phyloP scores from a whole-genome alignment of 805 yeast genomes.

The Yamadazyma paraphyllophila region DNA sequence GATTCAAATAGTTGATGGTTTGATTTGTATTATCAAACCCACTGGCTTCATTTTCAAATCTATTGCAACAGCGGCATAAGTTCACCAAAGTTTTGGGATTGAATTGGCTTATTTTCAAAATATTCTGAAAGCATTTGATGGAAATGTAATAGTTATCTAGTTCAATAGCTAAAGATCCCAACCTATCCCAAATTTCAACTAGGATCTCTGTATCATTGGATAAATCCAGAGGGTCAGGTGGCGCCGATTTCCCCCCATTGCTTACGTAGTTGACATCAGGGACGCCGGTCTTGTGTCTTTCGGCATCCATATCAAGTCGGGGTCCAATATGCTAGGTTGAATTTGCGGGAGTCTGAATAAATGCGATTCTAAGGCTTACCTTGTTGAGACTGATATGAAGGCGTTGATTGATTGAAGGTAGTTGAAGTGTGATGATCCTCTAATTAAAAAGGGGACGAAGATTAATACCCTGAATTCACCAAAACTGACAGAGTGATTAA shows the following conservation, averaged over 20 bases:
- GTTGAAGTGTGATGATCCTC: not conserved
- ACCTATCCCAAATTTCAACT: constrained; percentile 10
- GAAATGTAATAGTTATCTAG: constrained; percentile 7
- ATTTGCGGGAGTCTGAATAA: not conserved
- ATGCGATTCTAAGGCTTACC: constrained; percentile 3
- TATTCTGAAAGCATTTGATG: constrained; percentile 11
- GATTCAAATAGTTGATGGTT: constrained; percentile 5
- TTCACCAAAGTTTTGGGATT: constrained; percentile 2
- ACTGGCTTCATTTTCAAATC: constrained; percentile 3
- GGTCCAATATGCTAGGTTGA: not conserved
- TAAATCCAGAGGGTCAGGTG: no score
- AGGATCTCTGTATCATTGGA: not conserved
- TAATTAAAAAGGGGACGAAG: no score
- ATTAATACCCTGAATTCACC: not conserved
- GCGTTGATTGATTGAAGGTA: not conserved
- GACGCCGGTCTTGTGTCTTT: not conserved
- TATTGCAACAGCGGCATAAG: constrained; percentile 4
- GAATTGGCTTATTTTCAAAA: constrained; percentile 7
- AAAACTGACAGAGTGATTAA: constrained; percentile 1
- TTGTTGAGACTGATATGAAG: not conserved
- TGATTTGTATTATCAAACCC: constrained; percentile 7
- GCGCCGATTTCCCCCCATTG: not conserved
- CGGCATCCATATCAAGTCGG: constrained; percentile 4
- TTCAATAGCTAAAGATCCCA: constrained; percentile 9
- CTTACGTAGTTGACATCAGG: not conserved